Evolutionary conservation across 2,329 filamentous ascomycete species (phyloP), one percentile per base, ranked within the genome.

Genomic region (Colletotrichum camelliae): DNA sequence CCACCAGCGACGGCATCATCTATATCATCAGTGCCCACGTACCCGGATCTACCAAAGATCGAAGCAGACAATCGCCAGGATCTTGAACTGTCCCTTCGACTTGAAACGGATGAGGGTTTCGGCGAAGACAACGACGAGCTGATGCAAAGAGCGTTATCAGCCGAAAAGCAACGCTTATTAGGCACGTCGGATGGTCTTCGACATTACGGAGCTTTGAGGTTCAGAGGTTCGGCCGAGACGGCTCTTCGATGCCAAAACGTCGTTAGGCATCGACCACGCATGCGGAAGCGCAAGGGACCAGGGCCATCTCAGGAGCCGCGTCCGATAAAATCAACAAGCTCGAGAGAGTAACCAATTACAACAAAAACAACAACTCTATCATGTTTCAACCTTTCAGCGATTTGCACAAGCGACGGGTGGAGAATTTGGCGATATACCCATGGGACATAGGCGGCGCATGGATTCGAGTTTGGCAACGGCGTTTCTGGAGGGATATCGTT

Each of bases 91-190:
- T 60, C 37, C 18, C 18, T 31, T 18, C 35, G n/a, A 8, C 24
- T 52, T 24, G 74, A 70, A 70, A n/a, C 52, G 29, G 77, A 77
- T 39, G 77, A 77, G 18, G 65, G 67, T 43, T 77, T 77, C 27
- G 66, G 67, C 31, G 77, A 69, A 5, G 39, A 77, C n/a, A 33
- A 68, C 21, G 66, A 67, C 13, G 66, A 76, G n/a, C 39, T 43
- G 21, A 70, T 66, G 67, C 66, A 58, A 29, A 39, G 39, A 48
- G 10, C 37, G 16, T 57, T 62, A 16, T 33, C 31, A 3, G 67
- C 62, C 4, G 35, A 68, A 15, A 64, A n/a, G 52, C 29, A 55
- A 55, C 43, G 31, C 18, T 15, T 67, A 35, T 24, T 68, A 29
- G 57, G 69, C 27, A 24, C 21, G 1, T 15, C 66, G 13, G 64